Evolutionary conservation across 345 rosid species (phyloP).

Genomic region (Arabidopsis thaliana): DNA sequence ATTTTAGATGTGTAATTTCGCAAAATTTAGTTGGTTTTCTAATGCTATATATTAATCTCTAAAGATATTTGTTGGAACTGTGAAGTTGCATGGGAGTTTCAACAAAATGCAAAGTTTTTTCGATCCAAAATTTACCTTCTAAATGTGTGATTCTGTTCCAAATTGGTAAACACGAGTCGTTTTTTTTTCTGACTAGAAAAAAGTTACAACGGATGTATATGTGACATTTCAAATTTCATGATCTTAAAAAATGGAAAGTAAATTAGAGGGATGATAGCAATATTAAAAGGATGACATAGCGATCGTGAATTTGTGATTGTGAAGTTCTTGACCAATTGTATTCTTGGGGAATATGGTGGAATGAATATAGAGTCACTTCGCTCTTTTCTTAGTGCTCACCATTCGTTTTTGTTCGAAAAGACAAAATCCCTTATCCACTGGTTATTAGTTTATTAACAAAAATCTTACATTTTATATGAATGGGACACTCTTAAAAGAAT

Average conservation of each 20-base stretch:
- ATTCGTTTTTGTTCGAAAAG: constrained; percentile 37
- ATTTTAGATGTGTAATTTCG: too few species aligned
- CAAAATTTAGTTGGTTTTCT: too few species aligned
- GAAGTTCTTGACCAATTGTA: constrained; percentile 25
- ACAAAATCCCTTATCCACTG: constrained; percentile 28
- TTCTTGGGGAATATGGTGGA: constrained; percentile 26
- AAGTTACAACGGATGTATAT: neutral
- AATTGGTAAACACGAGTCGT: neutral
- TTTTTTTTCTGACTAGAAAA: neutral
- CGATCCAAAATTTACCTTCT: neutral
- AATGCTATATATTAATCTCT: too few species aligned
- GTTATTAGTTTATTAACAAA: constrained; percentile 12
- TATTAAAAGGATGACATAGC: neutral
- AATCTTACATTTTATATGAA: neutral
- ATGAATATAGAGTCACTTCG: constrained; percentile 33
- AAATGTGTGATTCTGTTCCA: neutral
- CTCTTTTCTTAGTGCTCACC: constrained; percentile 34
- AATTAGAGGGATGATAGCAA: neutral
- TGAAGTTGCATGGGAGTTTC: constrained; percentile 6
- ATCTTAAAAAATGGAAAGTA: neutral
- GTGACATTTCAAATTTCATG: neutral
- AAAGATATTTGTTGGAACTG: neutral
- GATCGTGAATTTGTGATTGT: constrained; percentile 9
- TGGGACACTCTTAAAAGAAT: constrained; percentile 21
- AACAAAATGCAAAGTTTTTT: neutral